phyloP scores from a whole-genome alignment of 176 grass and related monocot species.

The sorghum (Sorghum bicolor) region Sorghum_bicolor_NCBIv3 NC_012873.2:57086001-57086500 shows the following conservation, averaged over 20 bases:
- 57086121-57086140: slow-evolving; percentile 41
- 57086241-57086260: neutral
- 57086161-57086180: neutral
- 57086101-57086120: slow-evolving; percentile 40
- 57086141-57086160: neutral
- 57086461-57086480: neutral
- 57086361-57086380: neutral
- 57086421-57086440: neutral
- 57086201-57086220: neutral
- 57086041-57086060: slow-evolving; percentile 83
- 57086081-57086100: slow-evolving; percentile 66
- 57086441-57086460: neutral
- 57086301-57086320: slow-evolving; percentile 38
- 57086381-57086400: slow-evolving; percentile 17
- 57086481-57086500: neutral
- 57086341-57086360: slow-evolving; percentile 28
- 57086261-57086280: slow-evolving; percentile 14
- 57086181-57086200: neutral
- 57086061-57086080: slow-evolving; percentile 59
- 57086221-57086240: neutral
- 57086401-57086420: neutral
- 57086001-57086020: slow-evolving; percentile 59
- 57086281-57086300: neutral
- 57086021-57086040: slow-evolving; percentile 72
- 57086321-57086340: slow-evolving; percentile 36